These are phyloP conservation scores for Penicillium angulare DNA, from an alignment of 495 filamentous ascomycete species.

Conservation along the genomic window DNA sequence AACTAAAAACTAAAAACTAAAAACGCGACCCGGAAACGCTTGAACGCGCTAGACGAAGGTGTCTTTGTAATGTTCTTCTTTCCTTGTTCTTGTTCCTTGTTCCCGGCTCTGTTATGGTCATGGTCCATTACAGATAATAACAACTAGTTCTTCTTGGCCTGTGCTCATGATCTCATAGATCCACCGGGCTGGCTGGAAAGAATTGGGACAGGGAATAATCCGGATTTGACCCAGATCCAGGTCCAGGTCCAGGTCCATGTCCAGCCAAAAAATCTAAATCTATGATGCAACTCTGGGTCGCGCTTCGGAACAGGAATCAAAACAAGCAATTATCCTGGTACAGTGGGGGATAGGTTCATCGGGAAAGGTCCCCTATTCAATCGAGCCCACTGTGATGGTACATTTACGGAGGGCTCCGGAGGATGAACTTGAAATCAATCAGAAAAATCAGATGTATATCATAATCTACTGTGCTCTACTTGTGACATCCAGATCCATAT, in stretches of 20 bases:
- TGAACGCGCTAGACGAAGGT: constrained; percentile 12
- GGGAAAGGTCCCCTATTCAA: background rate
- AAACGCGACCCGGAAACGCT: constrained; percentile 12
- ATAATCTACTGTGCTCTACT: too few species aligned
- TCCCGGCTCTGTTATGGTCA: background rate
- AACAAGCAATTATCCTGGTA: constrained; percentile 4
- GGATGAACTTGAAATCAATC: too few species aligned
- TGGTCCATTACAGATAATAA: background rate
- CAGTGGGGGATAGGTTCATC: background rate
- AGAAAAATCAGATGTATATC: too few species aligned
- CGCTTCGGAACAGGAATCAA: background rate
- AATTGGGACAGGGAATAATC: background rate
- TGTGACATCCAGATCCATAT: too few species aligned
- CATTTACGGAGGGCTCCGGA: too few species aligned
- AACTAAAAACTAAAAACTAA: too few species aligned
- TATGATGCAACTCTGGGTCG: constrained; percentile 11
- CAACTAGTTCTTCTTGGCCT: constrained; percentile 2
- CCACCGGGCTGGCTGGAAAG: constrained; percentile 13
- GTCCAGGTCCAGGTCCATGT: too few species aligned
- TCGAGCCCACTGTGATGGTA: background rate
- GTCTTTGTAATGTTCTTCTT: too few species aligned
- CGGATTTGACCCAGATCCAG: too few species aligned
- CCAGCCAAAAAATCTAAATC: too few species aligned
- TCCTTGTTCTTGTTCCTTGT: constrained; percentile 6
- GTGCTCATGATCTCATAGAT: constrained; percentile 27